These are phyloP conservation scores for Wallacemonas collosoma DNA, from an alignment of 208 protist species.

Conservation along the genomic window DNA sequence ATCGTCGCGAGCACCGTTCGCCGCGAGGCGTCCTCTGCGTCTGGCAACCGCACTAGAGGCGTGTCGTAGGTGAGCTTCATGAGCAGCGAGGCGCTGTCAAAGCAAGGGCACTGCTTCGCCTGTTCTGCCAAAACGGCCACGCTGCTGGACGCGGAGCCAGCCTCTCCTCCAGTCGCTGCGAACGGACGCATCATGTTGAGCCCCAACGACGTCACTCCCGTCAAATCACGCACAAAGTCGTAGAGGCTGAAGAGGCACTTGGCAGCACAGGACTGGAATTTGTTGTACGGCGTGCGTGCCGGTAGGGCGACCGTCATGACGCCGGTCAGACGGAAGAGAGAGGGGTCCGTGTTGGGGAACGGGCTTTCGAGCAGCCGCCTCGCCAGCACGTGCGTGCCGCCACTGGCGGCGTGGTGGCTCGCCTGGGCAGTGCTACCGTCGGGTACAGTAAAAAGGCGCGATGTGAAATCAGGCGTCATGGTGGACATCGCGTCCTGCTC, in stretches of 20 bases:
- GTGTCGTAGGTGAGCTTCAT: slow-evolving; percentile 68
- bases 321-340: slow-evolving; percentile 71
- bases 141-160: not conserved
- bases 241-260: slow-evolving; percentile 54
- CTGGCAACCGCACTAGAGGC: slow-evolving; percentile 40
- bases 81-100: slow-evolving; percentile 64
- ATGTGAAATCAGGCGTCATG: too few species aligned
- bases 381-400: not conserved
- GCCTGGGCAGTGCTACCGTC: not conserved
- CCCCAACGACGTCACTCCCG: slow-evolving; percentile 66
- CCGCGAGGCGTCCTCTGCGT: slow-evolving; percentile 23
- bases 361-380: slow-evolving; percentile 29
- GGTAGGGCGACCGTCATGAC: slow-evolving; percentile 55
- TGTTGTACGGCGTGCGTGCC: slow-evolving; percentile 53
- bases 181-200: slow-evolving; percentile 53
- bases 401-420: not conserved
- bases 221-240: slow-evolving; percentile 67
- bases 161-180: not conserved
- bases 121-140: not conserved
- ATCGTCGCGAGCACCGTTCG: slow-evolving; percentile 5
- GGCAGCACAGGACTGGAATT: slow-evolving; percentile 57
- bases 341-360: slow-evolving; percentile 71
- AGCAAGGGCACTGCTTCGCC: slow-evolving; percentile 30
- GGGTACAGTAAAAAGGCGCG: not conserved
- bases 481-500: too few species aligned